Conservation (phyloP, 2,329 filamentous ascomycete species). For the Aureobasidium sp. region DNA sequence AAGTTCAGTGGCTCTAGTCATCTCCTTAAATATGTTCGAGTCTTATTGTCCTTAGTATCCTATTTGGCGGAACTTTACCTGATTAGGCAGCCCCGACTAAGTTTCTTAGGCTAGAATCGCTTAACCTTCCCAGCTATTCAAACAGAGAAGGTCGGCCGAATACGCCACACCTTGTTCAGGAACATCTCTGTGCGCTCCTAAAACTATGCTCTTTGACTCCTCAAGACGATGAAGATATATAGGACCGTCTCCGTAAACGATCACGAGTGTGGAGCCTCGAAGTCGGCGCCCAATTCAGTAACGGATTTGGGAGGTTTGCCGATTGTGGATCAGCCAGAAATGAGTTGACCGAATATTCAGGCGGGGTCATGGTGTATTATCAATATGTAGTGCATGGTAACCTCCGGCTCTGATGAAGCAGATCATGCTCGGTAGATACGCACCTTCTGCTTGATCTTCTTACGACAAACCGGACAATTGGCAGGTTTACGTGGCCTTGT, state of each 20-base stretch:
- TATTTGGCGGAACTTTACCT: neutral
- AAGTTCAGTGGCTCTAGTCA: neutral
- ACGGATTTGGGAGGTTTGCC: neutral
- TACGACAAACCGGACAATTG: conserved; percentile 40
- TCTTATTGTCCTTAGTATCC: neutral
- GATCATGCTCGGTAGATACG: conserved; percentile 9
- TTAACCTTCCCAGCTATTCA: neutral
- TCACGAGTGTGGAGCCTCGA: too few species aligned
- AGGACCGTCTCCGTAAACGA: too few species aligned
- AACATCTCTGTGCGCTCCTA: too few species aligned
- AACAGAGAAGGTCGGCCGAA: too few species aligned
- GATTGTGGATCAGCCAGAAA: neutral
- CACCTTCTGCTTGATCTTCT: conserved; percentile 37
- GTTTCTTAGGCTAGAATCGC: neutral
- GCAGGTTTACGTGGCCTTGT: conserved; percentile 30
- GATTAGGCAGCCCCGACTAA: neutral
- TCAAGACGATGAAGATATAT: too few species aligned
- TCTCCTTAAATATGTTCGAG: neutral
- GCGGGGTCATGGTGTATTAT: neutral
- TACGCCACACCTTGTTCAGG: neutral
- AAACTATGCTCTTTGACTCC: too few species aligned
- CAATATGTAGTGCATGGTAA: neutral
- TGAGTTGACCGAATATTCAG: neutral
- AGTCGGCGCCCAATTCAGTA: neutral
- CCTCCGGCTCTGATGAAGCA: too few species aligned